These are phyloP conservation scores for Aspergillus oerlinghausenensis DNA, from an alignment of 2,329 filamentous ascomycete genomes.

Conservation along the genomic window DNA sequence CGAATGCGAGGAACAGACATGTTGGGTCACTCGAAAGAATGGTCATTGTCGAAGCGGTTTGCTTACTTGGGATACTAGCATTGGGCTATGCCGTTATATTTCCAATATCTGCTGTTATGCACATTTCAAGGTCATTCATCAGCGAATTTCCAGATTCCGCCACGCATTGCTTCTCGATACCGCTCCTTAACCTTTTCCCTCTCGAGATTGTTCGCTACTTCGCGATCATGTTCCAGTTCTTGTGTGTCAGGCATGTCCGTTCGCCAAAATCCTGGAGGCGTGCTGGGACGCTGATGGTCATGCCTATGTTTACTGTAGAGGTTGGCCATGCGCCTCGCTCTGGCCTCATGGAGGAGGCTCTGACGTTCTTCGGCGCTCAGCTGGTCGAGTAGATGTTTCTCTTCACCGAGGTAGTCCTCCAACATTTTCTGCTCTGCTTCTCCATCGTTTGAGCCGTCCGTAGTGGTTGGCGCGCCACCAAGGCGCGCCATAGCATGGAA, in stretches of 20 bases:
- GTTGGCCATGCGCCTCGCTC: constrained; percentile 67
- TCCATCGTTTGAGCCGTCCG: constrained; percentile 6
- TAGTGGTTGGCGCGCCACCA: constrained; percentile 28
- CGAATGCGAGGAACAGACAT: too few relatives aligned
- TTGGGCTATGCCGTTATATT: background rate
- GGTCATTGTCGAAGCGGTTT: too few relatives aligned
- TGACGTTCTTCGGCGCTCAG: constrained; percentile 60
- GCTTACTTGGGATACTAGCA: background rate
- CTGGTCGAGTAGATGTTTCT: constrained; percentile 28
- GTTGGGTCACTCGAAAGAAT: too few relatives aligned
- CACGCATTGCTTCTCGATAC: constrained; percentile 75
- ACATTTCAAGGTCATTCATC: constrained; percentile 57
- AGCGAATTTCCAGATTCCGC: constrained; percentile 73
- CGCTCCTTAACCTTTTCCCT: constrained; percentile 64
- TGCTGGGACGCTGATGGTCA: constrained; percentile 63
- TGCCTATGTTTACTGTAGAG: constrained; percentile 73
- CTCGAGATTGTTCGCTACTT: constrained; percentile 61
- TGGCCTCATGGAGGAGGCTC: constrained; percentile 69
- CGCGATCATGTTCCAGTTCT: constrained; percentile 63
- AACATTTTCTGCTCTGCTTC: constrained; percentile 25
- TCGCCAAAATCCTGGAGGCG: constrained; percentile 87
- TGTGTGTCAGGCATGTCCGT: constrained; percentile 87
- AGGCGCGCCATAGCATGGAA: constrained; percentile 62
- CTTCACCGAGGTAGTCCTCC: constrained; percentile 53
- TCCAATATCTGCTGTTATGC: background rate